Conservation (phyloP, 768 basidiomycete species). For the Epithele typhae region DNA sequence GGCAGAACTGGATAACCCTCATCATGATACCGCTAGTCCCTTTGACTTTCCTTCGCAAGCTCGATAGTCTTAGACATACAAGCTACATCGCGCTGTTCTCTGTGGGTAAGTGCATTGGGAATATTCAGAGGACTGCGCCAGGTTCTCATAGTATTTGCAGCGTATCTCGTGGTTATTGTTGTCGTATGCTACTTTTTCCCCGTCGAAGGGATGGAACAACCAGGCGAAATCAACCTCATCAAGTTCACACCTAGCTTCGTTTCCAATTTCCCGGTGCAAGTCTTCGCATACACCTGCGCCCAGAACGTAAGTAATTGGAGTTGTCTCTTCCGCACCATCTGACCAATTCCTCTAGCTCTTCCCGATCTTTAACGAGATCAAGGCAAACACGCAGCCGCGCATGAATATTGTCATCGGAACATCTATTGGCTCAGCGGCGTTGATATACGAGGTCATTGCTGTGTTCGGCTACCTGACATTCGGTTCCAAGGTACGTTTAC, state of each 20-base stretch:
- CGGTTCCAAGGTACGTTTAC: slow-evolving; percentile 64
- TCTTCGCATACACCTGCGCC: slow-evolving; percentile 89
- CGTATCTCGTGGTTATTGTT: slow-evolving; percentile 76
- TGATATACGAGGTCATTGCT: slow-evolving; percentile 87
- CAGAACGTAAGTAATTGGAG: slow-evolving; percentile 86
- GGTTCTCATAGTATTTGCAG: slow-evolving; percentile 34
- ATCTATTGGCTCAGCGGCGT: slow-evolving; percentile 79
- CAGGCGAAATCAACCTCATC: slow-evolving; percentile 67
- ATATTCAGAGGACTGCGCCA: neutral
- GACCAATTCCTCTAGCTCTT: slow-evolving; percentile 56
- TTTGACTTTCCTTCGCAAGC: slow-evolving; percentile 72
- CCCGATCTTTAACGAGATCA: slow-evolving; percentile 90
- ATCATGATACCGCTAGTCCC: slow-evolving; percentile 77
- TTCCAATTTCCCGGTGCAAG: slow-evolving; percentile 87
- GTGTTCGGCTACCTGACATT: slow-evolving; percentile 92
- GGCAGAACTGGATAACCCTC: slow-evolving; percentile 78
- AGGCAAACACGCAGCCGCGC: slow-evolving; percentile 70
- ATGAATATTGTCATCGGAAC: slow-evolving; percentile 87
- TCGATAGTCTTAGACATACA: slow-evolving; percentile 86
- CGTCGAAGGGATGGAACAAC: slow-evolving; percentile 53
- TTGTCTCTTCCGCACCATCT: neutral
- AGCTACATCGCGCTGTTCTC: slow-evolving; percentile 91
- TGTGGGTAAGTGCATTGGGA: slow-evolving; percentile 54
- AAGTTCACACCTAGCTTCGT: slow-evolving; percentile 76
- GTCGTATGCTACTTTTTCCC: slow-evolving; percentile 77